phyloP scores from a whole-genome alignment of 2,329 filamentous ascomycete species.

The Clarireedia sp. region DNA sequence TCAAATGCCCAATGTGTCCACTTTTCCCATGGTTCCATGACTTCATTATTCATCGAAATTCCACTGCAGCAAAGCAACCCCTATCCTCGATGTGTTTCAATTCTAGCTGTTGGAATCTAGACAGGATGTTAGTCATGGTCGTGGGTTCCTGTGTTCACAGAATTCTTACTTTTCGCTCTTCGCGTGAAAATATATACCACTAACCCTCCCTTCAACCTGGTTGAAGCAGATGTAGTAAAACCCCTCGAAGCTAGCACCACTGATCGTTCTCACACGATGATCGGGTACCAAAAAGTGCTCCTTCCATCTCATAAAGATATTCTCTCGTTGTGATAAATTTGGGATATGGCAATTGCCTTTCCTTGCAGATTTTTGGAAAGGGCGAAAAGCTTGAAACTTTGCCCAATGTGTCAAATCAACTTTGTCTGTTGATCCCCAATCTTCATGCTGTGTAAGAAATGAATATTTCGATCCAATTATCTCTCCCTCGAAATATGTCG shows the following conservation, averaged over 20 bases:
- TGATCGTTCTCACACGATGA: slow-evolving; percentile 83
- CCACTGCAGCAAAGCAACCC: slow-evolving; percentile 77
- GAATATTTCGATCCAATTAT: slow-evolving; percentile 92
- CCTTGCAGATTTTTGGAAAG: slow-evolving; percentile 52
- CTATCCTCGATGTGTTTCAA: slow-evolving; percentile 79
- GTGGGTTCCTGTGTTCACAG: too few species aligned
- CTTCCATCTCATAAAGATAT: slow-evolving; percentile 99
- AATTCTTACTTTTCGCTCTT: slow-evolving; percentile 87
- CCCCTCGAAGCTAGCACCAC: slow-evolving; percentile 91
- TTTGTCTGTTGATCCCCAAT: slow-evolving; percentile 88
- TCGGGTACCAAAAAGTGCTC: slow-evolving; percentile 96
- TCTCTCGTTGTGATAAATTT: slow-evolving; percentile 71
- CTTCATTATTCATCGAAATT: slow-evolving; percentile 64
- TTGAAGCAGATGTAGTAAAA: slow-evolving; percentile 99
- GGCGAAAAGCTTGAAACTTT: slow-evolving; percentile 80
- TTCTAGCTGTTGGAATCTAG: slow-evolving; percentile 84
- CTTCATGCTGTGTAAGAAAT: slow-evolving; percentile 83
- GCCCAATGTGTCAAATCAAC: slow-evolving; percentile 90
- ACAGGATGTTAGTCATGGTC: too few species aligned
- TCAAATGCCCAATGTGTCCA: neutral
- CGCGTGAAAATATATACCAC: slow-evolving; percentile 94
- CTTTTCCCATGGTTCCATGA: neutral
- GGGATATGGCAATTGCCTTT: slow-evolving; percentile 53
- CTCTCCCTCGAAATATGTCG: slow-evolving; percentile 96
- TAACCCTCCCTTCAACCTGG: slow-evolving; percentile 76